These are phyloP conservation scores for Picochlorum costavermella DNA, from an alignment of 139 green algal genomes.

Conservation along the genomic window DNA sequence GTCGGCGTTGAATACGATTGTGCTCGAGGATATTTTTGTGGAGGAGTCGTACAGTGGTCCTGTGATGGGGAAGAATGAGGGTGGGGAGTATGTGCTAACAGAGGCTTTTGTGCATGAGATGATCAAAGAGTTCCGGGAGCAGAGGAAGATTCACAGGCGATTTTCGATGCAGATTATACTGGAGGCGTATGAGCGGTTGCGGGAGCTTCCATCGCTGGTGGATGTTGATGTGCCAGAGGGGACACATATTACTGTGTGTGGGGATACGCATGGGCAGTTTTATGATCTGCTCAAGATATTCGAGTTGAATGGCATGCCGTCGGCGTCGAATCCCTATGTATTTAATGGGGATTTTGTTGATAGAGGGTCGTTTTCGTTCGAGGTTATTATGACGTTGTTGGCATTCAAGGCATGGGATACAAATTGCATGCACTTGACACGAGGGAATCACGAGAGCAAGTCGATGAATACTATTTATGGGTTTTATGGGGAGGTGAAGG, in stretches of 20 bases:
- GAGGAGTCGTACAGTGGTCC: slow-evolving; percentile 81
- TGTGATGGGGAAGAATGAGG: slow-evolving; percentile 52
- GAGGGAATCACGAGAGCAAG: slow-evolving; percentile 92
- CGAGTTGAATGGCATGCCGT: slow-evolving; percentile 83
- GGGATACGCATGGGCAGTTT: slow-evolving; percentile 85
- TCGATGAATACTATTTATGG: slow-evolving; percentile 98
- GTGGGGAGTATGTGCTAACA: slow-evolving; percentile 61
- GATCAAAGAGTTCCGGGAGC: slow-evolving; percentile 80
- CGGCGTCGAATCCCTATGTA: slow-evolving; percentile 86
- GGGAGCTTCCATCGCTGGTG: slow-evolving; percentile 59
- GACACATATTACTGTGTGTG: slow-evolving; percentile 77
- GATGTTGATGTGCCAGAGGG: slow-evolving; percentile 53
- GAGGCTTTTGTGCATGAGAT: slow-evolving; percentile 82
- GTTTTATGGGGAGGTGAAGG: slow-evolving; percentile 85
- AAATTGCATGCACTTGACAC: slow-evolving; percentile 64
- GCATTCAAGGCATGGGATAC: slow-evolving; percentile 83
- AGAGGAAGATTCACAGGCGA: slow-evolving; percentile 71
- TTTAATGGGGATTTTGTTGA: slow-evolving; percentile 97
- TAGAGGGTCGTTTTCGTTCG: slow-evolving; percentile 81
- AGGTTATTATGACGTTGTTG: slow-evolving; percentile 92
- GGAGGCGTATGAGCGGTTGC: slow-evolving; percentile 39
- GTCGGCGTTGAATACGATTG: slow-evolving; percentile 41
- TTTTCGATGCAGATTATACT: slow-evolving; percentile 61
- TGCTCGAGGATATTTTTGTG: slow-evolving; percentile 63
- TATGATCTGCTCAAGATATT: slow-evolving; percentile 97